Conservation (phyloP, 352 stramenopile genomes). For the Phytophthora foliorum region DNA sequence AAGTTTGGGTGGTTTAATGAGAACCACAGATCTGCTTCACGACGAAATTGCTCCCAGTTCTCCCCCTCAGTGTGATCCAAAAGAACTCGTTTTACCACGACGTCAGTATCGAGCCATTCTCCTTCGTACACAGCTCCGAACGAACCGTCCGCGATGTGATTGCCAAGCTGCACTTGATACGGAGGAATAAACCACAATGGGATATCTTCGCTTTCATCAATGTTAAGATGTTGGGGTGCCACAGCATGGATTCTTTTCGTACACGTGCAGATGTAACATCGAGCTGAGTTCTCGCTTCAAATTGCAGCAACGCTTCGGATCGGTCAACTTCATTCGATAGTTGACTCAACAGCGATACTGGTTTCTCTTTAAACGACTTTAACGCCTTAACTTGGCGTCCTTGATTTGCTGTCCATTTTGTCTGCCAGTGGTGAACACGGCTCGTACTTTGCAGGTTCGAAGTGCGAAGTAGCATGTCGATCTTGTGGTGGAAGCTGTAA, state of each 20-base stretch:
- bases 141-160: slow-evolving; percentile 24
- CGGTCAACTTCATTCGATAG: slow-evolving; percentile 17
- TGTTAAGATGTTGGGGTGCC: neutral
- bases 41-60: slow-evolving; percentile 23
- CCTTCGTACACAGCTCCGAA: slow-evolving; percentile 31
- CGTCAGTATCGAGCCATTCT: slow-evolving; percentile 28
- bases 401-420: slow-evolving; percentile 10
- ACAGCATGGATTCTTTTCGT: neutral
- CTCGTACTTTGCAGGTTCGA: slow-evolving; percentile 9
- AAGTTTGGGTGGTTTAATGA: slow-evolving; percentile 33
- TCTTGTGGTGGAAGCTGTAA: slow-evolving; percentile 31
- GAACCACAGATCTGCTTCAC: slow-evolving; percentile 34
- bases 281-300: slow-evolving; percentile 5
- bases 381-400: neutral
- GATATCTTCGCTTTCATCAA: neutral
- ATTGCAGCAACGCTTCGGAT: slow-evolving; percentile 23
- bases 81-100: slow-evolving; percentile 32
- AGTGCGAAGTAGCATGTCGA: slow-evolving; percentile 17
- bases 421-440: slow-evolving; percentile 17
- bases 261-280: neutral
- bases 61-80: slow-evolving; percentile 4
- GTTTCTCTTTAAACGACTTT: slow-evolving; percentile 12
- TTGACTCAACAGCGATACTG: slow-evolving; percentile 7
- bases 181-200: slow-evolving; percentile 33
- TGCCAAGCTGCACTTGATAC: slow-evolving; percentile 24